These are phyloP conservation scores for Trichoderma orchidacearum DNA, from an alignment of 495 filamentous ascomycete genomes.

Conservation along the genomic window DNA sequence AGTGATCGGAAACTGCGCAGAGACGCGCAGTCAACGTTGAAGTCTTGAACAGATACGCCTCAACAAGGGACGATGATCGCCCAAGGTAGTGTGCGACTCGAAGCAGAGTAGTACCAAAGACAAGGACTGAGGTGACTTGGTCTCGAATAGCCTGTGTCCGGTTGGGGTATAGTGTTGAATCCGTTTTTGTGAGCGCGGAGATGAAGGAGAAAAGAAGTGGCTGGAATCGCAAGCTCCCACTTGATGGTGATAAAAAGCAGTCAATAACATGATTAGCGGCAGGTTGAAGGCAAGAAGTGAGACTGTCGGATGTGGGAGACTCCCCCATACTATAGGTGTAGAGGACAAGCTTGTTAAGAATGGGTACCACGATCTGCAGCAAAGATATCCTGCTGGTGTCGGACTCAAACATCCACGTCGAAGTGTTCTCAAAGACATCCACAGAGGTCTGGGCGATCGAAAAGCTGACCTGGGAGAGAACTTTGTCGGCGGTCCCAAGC, in stretches of 20 bases:
- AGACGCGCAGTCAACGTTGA: constrained; percentile 62
- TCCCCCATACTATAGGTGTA: constrained; percentile 65
- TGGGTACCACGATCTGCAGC: constrained; percentile 40
- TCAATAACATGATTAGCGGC: constrained; percentile 64
- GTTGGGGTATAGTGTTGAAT: constrained; percentile 48
- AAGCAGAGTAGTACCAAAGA: constrained; percentile 53
- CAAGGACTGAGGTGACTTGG: constrained; percentile 50
- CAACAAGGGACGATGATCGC: constrained; percentile 46
- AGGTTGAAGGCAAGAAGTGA: constrained; percentile 44
- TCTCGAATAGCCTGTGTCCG: constrained; percentile 40
- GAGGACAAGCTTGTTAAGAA: constrained; percentile 57
- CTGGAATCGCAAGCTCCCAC: constrained; percentile 57
- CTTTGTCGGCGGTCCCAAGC: constrained; percentile 61
- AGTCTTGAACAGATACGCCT: constrained; percentile 66
- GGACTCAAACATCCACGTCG: constrained; percentile 67
- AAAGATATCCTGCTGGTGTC: constrained; percentile 47
- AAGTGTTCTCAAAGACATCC: constrained; percentile 70
- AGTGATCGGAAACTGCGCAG: constrained; percentile 57
- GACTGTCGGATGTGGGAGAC: constrained; percentile 38
- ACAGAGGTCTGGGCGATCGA: constrained; percentile 59
- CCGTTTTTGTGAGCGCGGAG: constrained; percentile 50
- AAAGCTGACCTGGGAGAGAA: constrained; percentile 56
- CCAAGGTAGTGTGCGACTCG: constrained; percentile 53
- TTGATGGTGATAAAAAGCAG: constrained; percentile 56
- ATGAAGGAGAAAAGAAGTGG: constrained; percentile 61